Percentiles rank a stretch among this genome's conserved stretches.
Evolutionary conservation across 1,284 basidiomycete species (phyloP).

Genomic region (Mycosarcoma maydis): DNA sequence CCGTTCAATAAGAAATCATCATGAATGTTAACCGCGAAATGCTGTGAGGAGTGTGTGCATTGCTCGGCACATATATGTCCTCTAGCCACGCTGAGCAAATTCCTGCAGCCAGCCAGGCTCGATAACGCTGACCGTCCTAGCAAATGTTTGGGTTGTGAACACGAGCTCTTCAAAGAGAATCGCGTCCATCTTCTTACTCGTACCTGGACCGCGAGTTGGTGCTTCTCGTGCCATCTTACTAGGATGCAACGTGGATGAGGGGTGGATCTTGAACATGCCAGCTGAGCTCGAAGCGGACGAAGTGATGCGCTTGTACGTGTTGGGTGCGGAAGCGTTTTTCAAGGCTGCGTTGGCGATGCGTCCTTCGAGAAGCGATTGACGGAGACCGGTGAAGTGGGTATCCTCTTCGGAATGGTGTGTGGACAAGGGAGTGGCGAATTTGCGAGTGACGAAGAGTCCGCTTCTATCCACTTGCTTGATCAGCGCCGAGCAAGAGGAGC

Average conservation of each 20-base stretch:
- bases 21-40: too few relatives aligned
- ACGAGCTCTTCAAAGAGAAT: conserved; percentile 65
- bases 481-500: neutral
- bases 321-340: conserved; percentile 48
- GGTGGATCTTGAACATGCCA: conserved; percentile 59
- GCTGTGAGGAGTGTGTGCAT: neutral
- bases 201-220: too few relatives aligned
- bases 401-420: conserved; percentile 17
- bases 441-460: conserved; percentile 34
- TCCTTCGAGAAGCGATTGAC: conserved; percentile 47
- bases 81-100: conserved; percentile 15
- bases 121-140: conserved; percentile 57
- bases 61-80: neutral
- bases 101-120: conserved; percentile 61
- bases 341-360: conserved; percentile 52
- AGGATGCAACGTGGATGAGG: conserved; percentile 52
- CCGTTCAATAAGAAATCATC: too few relatives aligned
- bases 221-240: conserved; percentile 31
- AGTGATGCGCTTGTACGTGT: conserved; percentile 47
- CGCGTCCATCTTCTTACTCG: conserved; percentile 22
- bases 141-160: conserved; percentile 63
- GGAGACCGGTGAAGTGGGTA: conserved; percentile 39
- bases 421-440: neutral
- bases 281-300: conserved; percentile 15
- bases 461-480: neutral